Conservation (phyloP, 441 rosid species). For the Pelargonium myrrhifolium region DNA sequence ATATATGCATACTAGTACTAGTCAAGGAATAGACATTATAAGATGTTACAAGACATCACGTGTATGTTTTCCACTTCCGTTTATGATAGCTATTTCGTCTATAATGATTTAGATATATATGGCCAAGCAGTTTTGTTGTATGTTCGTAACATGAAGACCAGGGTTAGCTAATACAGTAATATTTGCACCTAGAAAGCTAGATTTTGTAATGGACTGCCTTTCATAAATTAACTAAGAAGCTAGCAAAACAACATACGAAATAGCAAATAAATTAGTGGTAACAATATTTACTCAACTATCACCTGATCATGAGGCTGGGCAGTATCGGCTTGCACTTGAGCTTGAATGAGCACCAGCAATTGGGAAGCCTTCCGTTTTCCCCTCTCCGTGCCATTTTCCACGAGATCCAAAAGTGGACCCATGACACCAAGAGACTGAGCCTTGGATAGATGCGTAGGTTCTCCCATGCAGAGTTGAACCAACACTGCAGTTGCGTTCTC, state of each 20-base stretch:
- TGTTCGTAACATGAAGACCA: not conserved
- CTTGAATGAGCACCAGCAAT: not conserved
- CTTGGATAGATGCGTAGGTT: not conserved
- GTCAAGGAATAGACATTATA: not conserved
- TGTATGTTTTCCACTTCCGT: not conserved
- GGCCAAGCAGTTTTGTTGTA: not conserved
- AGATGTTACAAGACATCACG: not conserved
- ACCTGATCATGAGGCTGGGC: not conserved
- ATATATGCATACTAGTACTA: no score
- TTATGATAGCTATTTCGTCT: not conserved
- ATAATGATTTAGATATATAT: not conserved
- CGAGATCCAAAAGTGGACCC: not conserved
- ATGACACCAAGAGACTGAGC: not conserved
- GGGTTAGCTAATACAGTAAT: not conserved
- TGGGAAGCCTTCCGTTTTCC: not conserved
- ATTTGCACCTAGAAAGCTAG: not conserved
- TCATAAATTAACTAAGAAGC: not conserved
- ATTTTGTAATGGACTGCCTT: not conserved
- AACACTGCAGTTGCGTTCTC: slow-evolving; percentile 61
- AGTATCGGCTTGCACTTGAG: not conserved
- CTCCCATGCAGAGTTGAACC: slow-evolving; percentile 18
- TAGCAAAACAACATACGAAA: not conserved
- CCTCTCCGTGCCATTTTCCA: not conserved
- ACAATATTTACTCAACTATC: not conserved
- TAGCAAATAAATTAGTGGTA: not conserved